A percentile compares a stretch with the other conserved stretches of the same genome.
These are phyloP conservation scores for Gentiana macrophylla DNA, from an alignment of 257 asterid species.

Conservation along the genomic window DNA sequence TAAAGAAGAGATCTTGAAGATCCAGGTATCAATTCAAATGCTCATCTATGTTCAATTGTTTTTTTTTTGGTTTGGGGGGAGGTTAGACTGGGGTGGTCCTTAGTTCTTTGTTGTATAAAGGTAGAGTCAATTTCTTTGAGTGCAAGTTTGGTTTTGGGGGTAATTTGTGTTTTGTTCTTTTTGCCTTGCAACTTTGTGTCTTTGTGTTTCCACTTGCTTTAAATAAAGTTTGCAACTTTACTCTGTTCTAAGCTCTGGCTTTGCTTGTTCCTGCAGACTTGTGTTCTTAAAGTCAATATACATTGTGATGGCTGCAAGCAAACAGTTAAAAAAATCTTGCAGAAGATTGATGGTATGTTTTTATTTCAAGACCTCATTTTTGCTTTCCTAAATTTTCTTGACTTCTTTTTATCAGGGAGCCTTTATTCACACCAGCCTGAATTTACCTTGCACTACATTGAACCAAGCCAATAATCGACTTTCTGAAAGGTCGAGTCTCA, in stretches of 20 bases:
- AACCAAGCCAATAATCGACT: no score
- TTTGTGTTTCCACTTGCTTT: constrained; percentile 13
- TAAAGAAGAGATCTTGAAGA: constrained; percentile 93
- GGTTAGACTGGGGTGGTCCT: no score
- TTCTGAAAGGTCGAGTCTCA: no score
- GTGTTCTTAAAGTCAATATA: no score
- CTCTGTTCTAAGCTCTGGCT: constrained; percentile 32
- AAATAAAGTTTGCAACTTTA: constrained; percentile 31
- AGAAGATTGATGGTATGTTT: constrained; percentile 80
- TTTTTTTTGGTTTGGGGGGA: constrained; percentile 20
- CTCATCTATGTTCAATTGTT: constrained; percentile 6
- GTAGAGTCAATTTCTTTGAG: constrained; percentile 10
- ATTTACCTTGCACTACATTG: no score
- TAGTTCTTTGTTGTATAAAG: constrained; percentile 8
- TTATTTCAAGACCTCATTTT: constrained; percentile 16
- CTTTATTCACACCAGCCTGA: no score
- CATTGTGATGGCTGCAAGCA: constrained; percentile 94
- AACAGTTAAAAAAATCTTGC: constrained; percentile 86
- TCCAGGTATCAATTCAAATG: constrained; percentile 44
- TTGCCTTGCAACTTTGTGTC: neutral
- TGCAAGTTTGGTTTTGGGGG: constrained; percentile 1
- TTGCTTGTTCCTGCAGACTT: constrained; percentile 78
- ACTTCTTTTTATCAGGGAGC: no score
- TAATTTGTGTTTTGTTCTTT: constrained; percentile 2
- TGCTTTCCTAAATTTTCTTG: neutral